Evolutionary conservation across 805 yeast genomes (phyloP), one percentile per base, ranked within the genome.

Genomic region (Clavispora santaluciae): DNA sequence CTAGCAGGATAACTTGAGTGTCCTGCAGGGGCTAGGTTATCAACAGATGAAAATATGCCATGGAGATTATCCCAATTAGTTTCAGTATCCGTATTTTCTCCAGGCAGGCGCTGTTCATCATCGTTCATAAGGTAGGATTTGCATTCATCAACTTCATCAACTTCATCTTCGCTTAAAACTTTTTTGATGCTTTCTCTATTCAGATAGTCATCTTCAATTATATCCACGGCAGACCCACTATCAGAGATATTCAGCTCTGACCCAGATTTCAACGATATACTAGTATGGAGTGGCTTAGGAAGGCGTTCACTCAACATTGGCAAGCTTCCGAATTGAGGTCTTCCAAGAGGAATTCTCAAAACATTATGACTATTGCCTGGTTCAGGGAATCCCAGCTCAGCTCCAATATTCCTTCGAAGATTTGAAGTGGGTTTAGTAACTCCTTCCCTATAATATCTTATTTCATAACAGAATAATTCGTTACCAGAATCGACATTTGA

Each of bases 291-390:
- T n/a, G 9, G 25, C 11, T 54, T 56, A 3, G 63, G 60, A 12
- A 66, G 53, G 38, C 53, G 48, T 30, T 55, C 53, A 2, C 64
- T 57, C 41, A 67, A 53, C 1, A 43, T 43, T 9, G 74, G 72
- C 16, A 77, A 57, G 20, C 63, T 65, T 4, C 57, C 59, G 49
- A 78, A 68, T 18, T 47, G 55, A 2, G 72, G 71, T 36, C 61
- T 61, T 43, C 66, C 66, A 28, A 63, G 65, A 5, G 83, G 83
- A 17, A 73, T 68, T 67, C 74, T 70, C 3, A 76, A 48, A 5
- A 59, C 51, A 12, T 15, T 9, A 20, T 3, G 20, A 10, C n/a
- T 6, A 15, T 20, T 20, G n/a, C n/a, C n/a, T n/a, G n/a, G n/a
- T 22, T 13, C 18, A 7, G 35, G 21, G 6, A 12, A 3, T 5